Evolutionary conservation across 495 filamentous ascomycete species (phyloP).

Genomic region (Cryomyces minteri): DNA sequence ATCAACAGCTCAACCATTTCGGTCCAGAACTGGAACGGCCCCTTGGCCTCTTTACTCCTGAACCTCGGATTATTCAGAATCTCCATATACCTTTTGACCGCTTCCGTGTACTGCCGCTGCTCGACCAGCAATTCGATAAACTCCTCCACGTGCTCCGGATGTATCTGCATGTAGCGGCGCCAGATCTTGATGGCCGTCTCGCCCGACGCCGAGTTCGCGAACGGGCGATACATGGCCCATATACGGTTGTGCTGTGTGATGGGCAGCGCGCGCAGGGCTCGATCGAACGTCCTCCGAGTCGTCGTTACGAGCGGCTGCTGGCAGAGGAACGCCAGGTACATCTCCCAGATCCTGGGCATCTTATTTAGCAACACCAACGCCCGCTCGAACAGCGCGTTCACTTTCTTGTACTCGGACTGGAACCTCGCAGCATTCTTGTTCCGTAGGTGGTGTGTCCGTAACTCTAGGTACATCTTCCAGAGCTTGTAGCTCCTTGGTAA

Average conservation of each 20-base stretch:
- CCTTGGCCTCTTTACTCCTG: constrained; percentile 81
- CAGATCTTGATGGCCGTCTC: constrained; percentile 85
- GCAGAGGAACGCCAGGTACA: constrained; percentile 85
- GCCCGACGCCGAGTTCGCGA: constrained; percentile 84
- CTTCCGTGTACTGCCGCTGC: constrained; percentile 74
- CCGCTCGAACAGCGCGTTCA: constrained; percentile 89
- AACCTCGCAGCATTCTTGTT: constrained; percentile 72
- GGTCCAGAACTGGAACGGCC: constrained; percentile 91
- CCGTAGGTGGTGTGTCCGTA: constrained; percentile 64
- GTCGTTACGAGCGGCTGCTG: constrained; percentile 84
- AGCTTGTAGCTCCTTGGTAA: constrained; percentile 93
- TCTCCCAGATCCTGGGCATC: constrained; percentile 97
- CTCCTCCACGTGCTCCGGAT: constrained; percentile 89
- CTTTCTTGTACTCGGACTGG: constrained; percentile 69
- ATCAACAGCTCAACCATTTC: constrained; percentile 98
- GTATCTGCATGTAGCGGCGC: constrained; percentile 94
- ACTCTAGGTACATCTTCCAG: constrained; percentile 95
- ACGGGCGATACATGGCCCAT: constrained; percentile 82
- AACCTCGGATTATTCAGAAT: constrained; percentile 87
- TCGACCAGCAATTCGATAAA: constrained; percentile 79
- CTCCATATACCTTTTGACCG: constrained; percentile 82
- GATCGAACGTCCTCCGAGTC: constrained; percentile 82
- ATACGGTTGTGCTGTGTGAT: constrained; percentile 95
- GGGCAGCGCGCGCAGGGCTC: constrained; percentile 83
- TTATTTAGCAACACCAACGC: constrained; percentile 93